phyloP scores from a whole-genome alignment of 108 stramenopile species.

The Bacterosira constricta region DNA sequence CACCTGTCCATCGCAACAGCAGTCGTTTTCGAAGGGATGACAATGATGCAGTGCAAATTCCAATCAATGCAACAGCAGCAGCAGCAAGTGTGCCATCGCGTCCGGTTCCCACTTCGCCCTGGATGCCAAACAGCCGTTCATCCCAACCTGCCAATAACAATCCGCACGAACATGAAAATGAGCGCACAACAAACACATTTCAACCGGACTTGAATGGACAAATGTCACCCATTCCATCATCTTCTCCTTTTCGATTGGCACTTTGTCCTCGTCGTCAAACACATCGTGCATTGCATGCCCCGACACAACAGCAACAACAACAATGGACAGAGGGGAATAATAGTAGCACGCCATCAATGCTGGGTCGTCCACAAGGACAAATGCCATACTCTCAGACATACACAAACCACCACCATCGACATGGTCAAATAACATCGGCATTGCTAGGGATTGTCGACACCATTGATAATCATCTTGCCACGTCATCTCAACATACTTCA shows the following conservation, averaged over 20 bases:
- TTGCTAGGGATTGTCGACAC: constrained; percentile 34
- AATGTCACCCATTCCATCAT: constrained; percentile 17
- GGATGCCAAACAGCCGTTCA: constrained; percentile 7
- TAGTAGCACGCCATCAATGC: no score
- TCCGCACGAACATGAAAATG: no score
- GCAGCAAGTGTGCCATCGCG: constrained; percentile 22
- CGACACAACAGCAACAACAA: constrained; percentile 6
- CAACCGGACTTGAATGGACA: no score
- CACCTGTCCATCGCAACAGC: constrained; percentile 34
- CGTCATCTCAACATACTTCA: neutral
- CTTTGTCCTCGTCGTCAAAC: constrained; percentile 30
- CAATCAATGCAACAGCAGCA: neutral
- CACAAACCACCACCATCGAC: no score
- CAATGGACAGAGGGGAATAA: no score
- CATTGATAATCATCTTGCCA: constrained; percentile 20
- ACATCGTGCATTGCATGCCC: neutral
- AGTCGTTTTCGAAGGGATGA: neutral
- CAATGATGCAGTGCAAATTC: neutral
- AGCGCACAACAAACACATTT: no score
- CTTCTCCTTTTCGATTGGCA: constrained; percentile 35
- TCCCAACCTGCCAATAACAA: constrained; percentile 19
- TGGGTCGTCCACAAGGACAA: neutral
- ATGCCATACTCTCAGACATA: neutral
- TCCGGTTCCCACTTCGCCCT: constrained; percentile 22
- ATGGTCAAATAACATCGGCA: constrained; percentile 33